phyloP scores from a whole-genome alignment of 2,329 filamentous ascomycete species.

The Aaosphaeria pasadenensis region DNA sequence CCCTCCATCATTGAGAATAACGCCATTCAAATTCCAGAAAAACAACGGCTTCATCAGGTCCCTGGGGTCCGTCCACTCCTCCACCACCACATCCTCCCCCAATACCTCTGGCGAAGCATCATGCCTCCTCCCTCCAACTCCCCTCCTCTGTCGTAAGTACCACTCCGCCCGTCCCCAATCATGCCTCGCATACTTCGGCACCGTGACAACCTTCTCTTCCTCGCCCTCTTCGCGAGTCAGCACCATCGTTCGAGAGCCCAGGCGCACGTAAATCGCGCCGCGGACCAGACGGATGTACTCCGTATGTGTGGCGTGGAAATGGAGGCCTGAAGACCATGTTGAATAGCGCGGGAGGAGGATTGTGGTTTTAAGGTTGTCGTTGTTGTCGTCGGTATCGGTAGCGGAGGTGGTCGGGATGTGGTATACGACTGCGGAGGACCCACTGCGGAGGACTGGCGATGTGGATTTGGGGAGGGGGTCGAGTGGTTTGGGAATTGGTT shows the following conservation, averaged over 20 bases:
- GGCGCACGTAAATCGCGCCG: constrained; percentile 32
- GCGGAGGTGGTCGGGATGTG: constrained; percentile 35
- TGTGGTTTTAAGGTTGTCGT: constrained; percentile 26
- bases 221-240: constrained; percentile 10
- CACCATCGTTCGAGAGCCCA: constrained; percentile 6
- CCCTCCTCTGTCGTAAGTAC: not conserved
- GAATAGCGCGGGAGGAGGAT: constrained; percentile 45
- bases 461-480: constrained; percentile 10
- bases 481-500: not conserved
- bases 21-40: constrained; percentile 50
- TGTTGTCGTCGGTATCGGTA: constrained; percentile 7
- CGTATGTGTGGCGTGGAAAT: constrained; percentile 49
- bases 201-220: constrained; percentile 22
- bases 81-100: constrained; percentile 39
- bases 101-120: constrained; percentile 6
- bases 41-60: constrained; percentile 49
- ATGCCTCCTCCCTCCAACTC: not conserved
- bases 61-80: constrained; percentile 47
- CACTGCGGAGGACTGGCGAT: constrained; percentile 10
- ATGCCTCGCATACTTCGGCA: constrained; percentile 41
- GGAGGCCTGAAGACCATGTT: constrained; percentile 48
- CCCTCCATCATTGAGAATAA: constrained; percentile 7
- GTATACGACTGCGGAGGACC: constrained; percentile 20
- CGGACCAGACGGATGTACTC: constrained; percentile 46
- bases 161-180: constrained; percentile 45